These are phyloP conservation scores for Iris macrosiphon DNA, from an alignment of 106 monocot species.

Conservation along the genomic window DNA sequence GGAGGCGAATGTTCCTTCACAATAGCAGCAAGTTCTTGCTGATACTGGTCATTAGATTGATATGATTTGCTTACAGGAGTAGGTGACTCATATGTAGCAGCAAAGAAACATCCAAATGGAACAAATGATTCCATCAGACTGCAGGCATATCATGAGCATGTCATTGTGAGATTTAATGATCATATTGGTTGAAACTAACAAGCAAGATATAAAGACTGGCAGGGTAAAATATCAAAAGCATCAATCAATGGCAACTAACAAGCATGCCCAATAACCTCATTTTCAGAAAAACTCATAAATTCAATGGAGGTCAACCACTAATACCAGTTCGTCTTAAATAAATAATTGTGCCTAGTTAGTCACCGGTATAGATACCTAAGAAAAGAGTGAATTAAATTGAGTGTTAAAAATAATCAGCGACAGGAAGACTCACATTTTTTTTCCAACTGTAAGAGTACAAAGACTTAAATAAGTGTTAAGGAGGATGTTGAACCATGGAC, in stretches of 20 bases:
- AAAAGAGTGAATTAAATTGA: too few relatives aligned
- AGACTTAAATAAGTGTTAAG: too few relatives aligned
- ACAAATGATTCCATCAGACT: constrained; percentile 57
- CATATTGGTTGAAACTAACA: not conserved
- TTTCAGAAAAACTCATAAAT: too few relatives aligned
- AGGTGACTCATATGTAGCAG: constrained; percentile 27
- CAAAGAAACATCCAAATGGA: constrained; percentile 63
- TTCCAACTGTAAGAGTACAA: too few relatives aligned
- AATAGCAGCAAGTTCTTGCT: constrained; percentile 57
- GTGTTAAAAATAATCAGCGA: too few relatives aligned
- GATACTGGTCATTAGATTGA: constrained; percentile 54
- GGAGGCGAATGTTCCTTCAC: constrained; percentile 33
- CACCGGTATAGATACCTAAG: too few relatives aligned
- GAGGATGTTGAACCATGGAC: too few relatives aligned
- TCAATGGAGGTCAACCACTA: too few relatives aligned
- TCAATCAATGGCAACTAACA: not conserved
- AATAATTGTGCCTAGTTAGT: too few relatives aligned
- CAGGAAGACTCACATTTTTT: too few relatives aligned
- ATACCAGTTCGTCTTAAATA: too few relatives aligned
- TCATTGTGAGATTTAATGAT: not conserved
- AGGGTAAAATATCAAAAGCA: constrained; percentile 1
- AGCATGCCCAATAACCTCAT: too few relatives aligned
- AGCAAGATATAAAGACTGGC: not conserved
- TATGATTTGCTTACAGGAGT: constrained; percentile 23
- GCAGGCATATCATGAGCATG: constrained; percentile 16